These are phyloP conservation scores for Lactarius pseudohatsudake DNA, from an alignment of 768 basidiomycete genomes.

Conservation along the genomic window DNA sequence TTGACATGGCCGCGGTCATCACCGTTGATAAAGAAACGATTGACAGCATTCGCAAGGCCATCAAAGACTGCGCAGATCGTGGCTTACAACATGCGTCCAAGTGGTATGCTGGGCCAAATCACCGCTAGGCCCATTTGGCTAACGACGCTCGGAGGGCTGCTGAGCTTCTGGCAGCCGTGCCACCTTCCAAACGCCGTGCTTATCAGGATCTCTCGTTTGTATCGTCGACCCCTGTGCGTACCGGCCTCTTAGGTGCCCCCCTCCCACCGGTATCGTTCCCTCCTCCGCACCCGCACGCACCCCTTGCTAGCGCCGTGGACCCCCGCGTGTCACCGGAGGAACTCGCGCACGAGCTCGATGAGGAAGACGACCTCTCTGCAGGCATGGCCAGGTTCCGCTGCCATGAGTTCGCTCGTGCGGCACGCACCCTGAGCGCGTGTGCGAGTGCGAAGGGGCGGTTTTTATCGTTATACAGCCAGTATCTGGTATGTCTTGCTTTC, in stretches of 20 bases:
- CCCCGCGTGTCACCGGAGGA: slow-evolving; percentile 13
- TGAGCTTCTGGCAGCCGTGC: slow-evolving; percentile 66
- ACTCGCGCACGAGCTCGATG: slow-evolving; percentile 49
- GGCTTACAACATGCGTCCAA: slow-evolving; percentile 71
- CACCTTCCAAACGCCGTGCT: slow-evolving; percentile 46
- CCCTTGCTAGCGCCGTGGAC: slow-evolving; percentile 23
- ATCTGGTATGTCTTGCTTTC: slow-evolving; percentile 61
- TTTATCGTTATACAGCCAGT: slow-evolving; percentile 75
- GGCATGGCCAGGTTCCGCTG: slow-evolving; percentile 73
- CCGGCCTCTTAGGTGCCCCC: slow-evolving; percentile 29
- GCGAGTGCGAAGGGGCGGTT: slow-evolving; percentile 74
- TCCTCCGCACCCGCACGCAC: slow-evolving; percentile 19
- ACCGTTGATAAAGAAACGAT: slow-evolving; percentile 51
- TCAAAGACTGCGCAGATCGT: slow-evolving; percentile 72
- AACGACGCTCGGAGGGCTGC: slow-evolving; percentile 56
- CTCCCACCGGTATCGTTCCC: slow-evolving; percentile 24
- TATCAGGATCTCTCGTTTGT: slow-evolving; percentile 42
- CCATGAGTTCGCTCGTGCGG: slow-evolving; percentile 76
- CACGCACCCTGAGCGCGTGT: slow-evolving; percentile 62
- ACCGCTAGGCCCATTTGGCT: background rate
- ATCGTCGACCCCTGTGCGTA: slow-evolving; percentile 59
- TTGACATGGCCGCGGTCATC: slow-evolving; percentile 17
- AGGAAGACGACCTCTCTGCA: slow-evolving; percentile 70
- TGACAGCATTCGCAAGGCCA: slow-evolving; percentile 57
- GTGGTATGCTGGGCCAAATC: slow-evolving; percentile 50